Evolutionary conservation across 2,329 filamentous ascomycete species (phyloP).

Genomic region (Aspergillus quadricinctus): DNA sequence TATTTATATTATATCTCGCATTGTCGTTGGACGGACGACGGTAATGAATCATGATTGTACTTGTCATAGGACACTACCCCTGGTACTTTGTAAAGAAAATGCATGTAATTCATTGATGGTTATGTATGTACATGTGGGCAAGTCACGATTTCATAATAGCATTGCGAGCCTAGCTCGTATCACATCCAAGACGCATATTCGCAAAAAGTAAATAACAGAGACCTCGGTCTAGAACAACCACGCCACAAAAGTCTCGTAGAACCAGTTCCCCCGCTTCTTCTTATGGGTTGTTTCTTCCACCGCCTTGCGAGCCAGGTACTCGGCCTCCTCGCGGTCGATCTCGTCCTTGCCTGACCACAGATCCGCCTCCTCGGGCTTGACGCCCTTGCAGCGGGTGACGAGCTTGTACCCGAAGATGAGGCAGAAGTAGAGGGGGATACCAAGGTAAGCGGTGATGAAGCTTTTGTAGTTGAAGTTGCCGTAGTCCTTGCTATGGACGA

Average conservation of each 20-base stretch:
- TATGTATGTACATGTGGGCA: neutral
- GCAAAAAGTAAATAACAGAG: neutral
- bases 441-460: slow-evolving; percentile 73
- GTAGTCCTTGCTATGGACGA: slow-evolving; percentile 49
- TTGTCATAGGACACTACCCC: neutral
- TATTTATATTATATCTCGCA: neutral
- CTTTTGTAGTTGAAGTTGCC: slow-evolving; percentile 66
- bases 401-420: slow-evolving; percentile 67
- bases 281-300: slow-evolving; percentile 34
- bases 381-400: slow-evolving; percentile 49
- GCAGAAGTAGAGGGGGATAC: slow-evolving; percentile 69
- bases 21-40: neutral
- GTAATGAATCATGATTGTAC: neutral
- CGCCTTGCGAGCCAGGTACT: slow-evolving; percentile 58
- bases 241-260: slow-evolving; percentile 56
- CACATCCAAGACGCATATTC: neutral
- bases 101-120: neutral
- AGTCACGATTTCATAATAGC: neutral
- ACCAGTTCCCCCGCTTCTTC: slow-evolving; percentile 39
- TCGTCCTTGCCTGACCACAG: slow-evolving; percentile 69
- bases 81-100: neutral
- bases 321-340: slow-evolving; percentile 68
- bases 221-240: slow-evolving; percentile 53
- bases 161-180: neutral
- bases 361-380: slow-evolving; percentile 59